Base-by-base conservation (phyloP, 2,329 filamentous ascomycete genomes). In the Incumbomyces delicatus region DNA sequence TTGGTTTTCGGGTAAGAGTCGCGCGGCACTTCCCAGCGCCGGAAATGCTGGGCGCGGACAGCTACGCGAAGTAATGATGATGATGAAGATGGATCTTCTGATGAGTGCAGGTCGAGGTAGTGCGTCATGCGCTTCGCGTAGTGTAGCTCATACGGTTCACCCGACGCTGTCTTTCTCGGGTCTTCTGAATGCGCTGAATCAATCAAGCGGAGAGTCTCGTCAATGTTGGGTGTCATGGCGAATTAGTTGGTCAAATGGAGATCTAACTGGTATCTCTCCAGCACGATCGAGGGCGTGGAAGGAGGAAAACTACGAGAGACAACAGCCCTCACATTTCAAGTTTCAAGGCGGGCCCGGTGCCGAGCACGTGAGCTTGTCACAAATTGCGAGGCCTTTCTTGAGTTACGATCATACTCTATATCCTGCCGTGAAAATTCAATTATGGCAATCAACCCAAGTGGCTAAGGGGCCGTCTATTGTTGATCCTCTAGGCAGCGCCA, bases 31-130 rank as follows among this genome's bases (percentile, higher is more conserved):
- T 94, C 85, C 87, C 87, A 94, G 66, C 85, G 80, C 44, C 81
- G 77, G 58, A 94, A 85, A 64, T 94, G 87, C 63, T 94, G 87
- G 10, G 86, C 87, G 54, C 86, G 81, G 54, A 88, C 83, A 14
- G 87, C 87, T 39, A 92, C 72, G 52, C 78, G 78, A 45, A 94
- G 72, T 18, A 77, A 66, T 81, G 80, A 42, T 1, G 82, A 79
- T 1, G 86, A 80, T n/a, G n/a, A n/a, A n/a, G n/a, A n/a, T n/a
- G n/a, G n/a, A n/a, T n/a, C 22, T 22, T 70, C 56, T 0, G 85
- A 79, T 7, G 67, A 66, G 51, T 80, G 77, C 13, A 73, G 66
- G 7, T 70, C 61, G 29, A 94, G 80, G 73, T 85, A 92, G 29
- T 70, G 66, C 42, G 83, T 87, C 83, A 89, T 89, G 64, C 87